Evolutionary conservation across 495 filamentous ascomycete species (phyloP).

Genomic region (Delitschia confertaspora): DNA sequence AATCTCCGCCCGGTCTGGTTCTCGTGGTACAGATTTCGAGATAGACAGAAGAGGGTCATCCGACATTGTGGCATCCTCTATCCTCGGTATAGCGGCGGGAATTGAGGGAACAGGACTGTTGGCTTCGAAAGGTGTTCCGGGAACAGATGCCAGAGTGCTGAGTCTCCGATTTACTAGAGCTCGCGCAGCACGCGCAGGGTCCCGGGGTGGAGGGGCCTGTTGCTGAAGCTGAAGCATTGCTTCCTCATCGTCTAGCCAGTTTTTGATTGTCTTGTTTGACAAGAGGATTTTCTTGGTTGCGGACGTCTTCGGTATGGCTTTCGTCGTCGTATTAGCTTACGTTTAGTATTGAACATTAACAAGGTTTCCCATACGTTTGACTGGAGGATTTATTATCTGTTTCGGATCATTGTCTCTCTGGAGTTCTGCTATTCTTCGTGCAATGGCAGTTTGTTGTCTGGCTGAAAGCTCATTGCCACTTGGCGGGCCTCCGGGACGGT

Average conservation of each 20-base stretch:
- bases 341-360: conserved; percentile 22
- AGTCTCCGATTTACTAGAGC: conserved; percentile 1
- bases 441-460: conserved; percentile 64
- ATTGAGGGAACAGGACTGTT: conserved; percentile 9
- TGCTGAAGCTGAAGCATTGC: conserved; percentile 13
- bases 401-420: conserved; percentile 70
- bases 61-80: background rate
- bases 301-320: conserved; percentile 18
- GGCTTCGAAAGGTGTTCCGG: conserved; percentile 19
- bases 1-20: conserved; percentile 41
- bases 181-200: background rate
- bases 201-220: conserved; percentile 5
- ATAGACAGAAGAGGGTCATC: conserved; percentile 12
- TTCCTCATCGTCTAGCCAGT: conserved; percentile 28
- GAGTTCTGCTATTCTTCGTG: conserved; percentile 69
- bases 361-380: conserved; percentile 44
- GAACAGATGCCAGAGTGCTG: conserved; percentile 5
- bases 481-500: conserved; percentile 40
- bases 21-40: conserved; percentile 10
- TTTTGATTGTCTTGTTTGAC: conserved; percentile 19
- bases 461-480: conserved; percentile 55
- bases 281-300: conserved; percentile 20
- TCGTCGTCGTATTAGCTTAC: conserved; percentile 1
- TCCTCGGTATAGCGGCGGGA: background rate
- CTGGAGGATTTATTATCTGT: conserved; percentile 56